Evolutionary conservation across 1,139 yeast genomes (phyloP).

Genomic region (Pichia inconspicua): DNA sequence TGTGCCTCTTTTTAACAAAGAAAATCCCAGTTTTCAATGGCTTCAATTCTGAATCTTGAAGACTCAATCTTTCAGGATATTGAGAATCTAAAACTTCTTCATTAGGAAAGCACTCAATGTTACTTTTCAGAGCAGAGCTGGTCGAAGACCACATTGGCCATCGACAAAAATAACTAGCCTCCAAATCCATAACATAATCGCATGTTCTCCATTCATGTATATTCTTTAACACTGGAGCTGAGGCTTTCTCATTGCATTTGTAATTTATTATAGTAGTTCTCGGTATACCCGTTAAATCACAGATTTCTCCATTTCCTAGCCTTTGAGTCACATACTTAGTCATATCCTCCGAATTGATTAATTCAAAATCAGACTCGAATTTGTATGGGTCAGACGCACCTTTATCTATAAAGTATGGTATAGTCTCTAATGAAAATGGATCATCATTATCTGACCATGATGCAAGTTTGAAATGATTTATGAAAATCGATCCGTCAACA

Average conservation of each 20-base stretch:
- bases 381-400: conserved; percentile 10
- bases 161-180: conserved; percentile 12
- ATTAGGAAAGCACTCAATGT: conserved; percentile 7
- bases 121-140: neutral
- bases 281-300: conserved; percentile 63
- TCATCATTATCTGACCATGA: conserved; percentile 19
- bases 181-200: conserved; percentile 26
- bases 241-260: conserved; percentile 46
- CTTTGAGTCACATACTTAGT: conserved; percentile 44
- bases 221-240: conserved; percentile 32
- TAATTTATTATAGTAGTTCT: conserved; percentile 60
- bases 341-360: conserved; percentile 25
- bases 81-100: neutral
- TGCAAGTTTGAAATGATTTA: conserved; percentile 6
- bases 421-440: neutral
- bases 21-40: conserved; percentile 9
- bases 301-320: conserved; percentile 53
- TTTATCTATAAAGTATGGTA: conserved; percentile 3
- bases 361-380: conserved; percentile 18
- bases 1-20: neutral
- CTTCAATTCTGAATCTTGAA: neutral
- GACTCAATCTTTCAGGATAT: neutral
- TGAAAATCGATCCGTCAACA: neutral
- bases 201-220: conserved; percentile 67
- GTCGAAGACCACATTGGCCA: conserved; percentile 10